Conservation (phyloP, 169 alveolate species). For the Prorocentrum cordatum region DNA sequence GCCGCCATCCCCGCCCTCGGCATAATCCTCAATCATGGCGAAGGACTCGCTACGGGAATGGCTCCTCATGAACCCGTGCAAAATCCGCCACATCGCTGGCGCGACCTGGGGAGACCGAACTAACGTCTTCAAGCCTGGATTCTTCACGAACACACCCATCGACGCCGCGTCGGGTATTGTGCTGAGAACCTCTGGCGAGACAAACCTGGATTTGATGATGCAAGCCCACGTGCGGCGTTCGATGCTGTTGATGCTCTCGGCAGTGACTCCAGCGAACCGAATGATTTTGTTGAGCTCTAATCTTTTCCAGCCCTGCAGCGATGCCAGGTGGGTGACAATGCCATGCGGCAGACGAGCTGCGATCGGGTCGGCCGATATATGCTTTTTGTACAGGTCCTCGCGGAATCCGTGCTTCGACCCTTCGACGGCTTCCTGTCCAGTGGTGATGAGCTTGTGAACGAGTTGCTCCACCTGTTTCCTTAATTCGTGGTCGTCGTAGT, state of each 20-base stretch:
- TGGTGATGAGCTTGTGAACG: background rate
- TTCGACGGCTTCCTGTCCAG: background rate
- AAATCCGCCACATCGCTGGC: no score
- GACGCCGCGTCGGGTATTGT: no score
- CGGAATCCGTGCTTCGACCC: background rate
- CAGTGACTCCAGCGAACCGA: background rate
- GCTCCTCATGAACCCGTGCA: no score
- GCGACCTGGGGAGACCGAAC: no score
- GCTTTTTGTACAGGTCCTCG: conserved; percentile 2
- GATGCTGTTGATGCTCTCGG: background rate
- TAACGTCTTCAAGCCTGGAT: no score
- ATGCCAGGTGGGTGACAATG: background rate
- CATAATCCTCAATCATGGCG: no score
- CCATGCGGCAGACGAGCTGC: conserved; percentile 20
- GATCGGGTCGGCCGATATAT: background rate
- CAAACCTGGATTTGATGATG: background rate
- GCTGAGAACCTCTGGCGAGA: no score
- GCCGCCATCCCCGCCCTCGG: no score
- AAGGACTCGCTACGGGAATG: no score
- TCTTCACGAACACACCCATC: no score
- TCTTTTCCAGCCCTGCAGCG: background rate
- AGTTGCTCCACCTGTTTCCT: conserved; percentile 17
- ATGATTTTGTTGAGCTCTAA: background rate
- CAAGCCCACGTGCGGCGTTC: background rate
- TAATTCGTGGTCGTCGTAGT: background rate